Percentiles rank a stretch among this genome's conserved stretches.
Evolutionary conservation across 768 basidiomycete species (phyloP).

Genomic region (Hericium coralloides): DNA sequence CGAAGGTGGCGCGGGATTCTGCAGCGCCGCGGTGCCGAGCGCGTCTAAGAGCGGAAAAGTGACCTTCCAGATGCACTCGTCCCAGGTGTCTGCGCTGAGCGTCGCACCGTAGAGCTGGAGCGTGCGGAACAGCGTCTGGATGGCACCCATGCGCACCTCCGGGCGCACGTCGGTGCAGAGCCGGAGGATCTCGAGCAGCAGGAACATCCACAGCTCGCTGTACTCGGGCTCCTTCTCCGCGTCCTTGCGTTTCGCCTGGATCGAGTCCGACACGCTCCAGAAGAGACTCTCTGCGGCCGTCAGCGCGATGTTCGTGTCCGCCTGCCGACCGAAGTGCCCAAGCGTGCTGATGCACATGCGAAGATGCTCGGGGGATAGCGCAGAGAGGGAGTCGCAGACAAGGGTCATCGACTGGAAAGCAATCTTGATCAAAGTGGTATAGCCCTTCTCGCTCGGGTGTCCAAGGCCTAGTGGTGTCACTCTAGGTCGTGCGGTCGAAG

Average conservation of each 20-base stretch:
- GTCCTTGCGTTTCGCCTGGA: conserved; percentile 74
- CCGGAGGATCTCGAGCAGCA: conserved; percentile 74
- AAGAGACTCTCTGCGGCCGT: conserved; percentile 89
- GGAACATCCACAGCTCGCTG: conserved; percentile 89
- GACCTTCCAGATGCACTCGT: conserved; percentile 85
- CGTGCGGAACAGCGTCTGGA: conserved; percentile 90
- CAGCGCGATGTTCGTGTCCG: conserved; percentile 92
- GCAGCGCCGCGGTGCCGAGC: conserved; percentile 48
- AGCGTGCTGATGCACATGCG: conserved; percentile 85
- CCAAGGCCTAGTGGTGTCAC: conserved; percentile 36
- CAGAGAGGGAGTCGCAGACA: conserved; percentile 87
- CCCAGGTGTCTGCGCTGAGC: conserved; percentile 77
- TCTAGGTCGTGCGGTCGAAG: conserved; percentile 10
- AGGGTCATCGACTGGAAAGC: conserved; percentile 91
- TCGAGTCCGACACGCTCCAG: conserved; percentile 95
- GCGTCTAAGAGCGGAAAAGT: conserved; percentile 80
- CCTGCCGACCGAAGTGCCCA: conserved; percentile 85
- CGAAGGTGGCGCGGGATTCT: conserved; percentile 13
- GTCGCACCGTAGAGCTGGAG: conserved; percentile 90
- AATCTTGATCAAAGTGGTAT: conserved; percentile 74
- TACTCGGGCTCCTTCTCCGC: conserved; percentile 58
- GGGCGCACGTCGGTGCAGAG: conserved; percentile 75
- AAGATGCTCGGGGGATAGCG: conserved; percentile 72
- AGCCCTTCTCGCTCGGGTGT: conserved; percentile 57
- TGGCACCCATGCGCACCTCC: conserved; percentile 89